Evolutionary conservation across 2,329 filamentous ascomycete genomes (phyloP).

Genomic region (Claviceps sp.): DNA sequence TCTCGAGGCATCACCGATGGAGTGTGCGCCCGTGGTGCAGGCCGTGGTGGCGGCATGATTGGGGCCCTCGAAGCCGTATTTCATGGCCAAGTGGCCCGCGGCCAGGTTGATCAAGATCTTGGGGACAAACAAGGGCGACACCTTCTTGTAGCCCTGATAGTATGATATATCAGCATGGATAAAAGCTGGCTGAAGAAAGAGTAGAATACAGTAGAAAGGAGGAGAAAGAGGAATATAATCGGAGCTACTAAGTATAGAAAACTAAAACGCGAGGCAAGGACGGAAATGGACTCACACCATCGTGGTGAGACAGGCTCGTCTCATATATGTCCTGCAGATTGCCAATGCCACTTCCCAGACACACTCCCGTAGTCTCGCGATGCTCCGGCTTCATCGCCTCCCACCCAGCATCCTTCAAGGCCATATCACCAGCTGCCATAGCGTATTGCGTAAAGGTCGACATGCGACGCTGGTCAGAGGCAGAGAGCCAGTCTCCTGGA

Average conservation of each 20-base stretch:
- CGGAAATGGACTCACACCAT: constrained; percentile 40
- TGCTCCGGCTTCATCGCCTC: constrained; percentile 45
- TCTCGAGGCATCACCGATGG: constrained; percentile 84
- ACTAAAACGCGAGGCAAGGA: neutral
- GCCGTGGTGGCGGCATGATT: constrained; percentile 90
- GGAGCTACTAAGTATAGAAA: neutral
- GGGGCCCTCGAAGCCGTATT: constrained; percentile 75
- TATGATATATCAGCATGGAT: neutral
- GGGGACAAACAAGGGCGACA: constrained; percentile 88
- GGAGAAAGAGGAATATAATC: neutral
- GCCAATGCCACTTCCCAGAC: constrained; percentile 88
- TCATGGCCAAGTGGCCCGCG: constrained; percentile 90
- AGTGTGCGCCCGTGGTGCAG: constrained; percentile 91
- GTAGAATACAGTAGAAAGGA: neutral
- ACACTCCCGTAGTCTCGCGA: constrained; percentile 71
- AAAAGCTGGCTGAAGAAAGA: no score
- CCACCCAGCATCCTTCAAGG: constrained; percentile 73
- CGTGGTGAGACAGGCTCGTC: constrained; percentile 63
- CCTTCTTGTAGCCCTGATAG: constrained; percentile 74
- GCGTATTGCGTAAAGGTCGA: constrained; percentile 90
- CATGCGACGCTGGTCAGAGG: constrained; percentile 58
- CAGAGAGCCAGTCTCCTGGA: constrained; percentile 38
- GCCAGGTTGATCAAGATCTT: constrained; percentile 89
- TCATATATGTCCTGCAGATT: constrained; percentile 84
- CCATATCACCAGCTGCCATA: constrained; percentile 74